Evolutionary conservation across 208 protist genomes (phyloP).

Genomic region (Leishmania gerbilli): DNA sequence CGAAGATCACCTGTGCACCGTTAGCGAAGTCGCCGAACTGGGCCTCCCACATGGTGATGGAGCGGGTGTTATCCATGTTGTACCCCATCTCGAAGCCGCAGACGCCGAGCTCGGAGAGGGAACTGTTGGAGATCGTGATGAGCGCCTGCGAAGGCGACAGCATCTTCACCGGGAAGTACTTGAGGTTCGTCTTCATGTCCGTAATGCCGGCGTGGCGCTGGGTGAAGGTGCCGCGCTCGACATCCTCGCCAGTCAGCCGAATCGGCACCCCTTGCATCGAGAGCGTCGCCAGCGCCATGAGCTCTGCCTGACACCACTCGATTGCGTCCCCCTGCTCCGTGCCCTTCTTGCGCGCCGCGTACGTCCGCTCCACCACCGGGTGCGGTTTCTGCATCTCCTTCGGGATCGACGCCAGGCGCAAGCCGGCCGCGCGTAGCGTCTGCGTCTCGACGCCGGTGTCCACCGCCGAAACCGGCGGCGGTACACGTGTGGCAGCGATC

Average conservation of each 20-base stretch:
- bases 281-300: constrained; percentile 94
- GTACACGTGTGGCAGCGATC: constrained; percentile 30
- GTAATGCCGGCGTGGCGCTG: constrained; percentile 96
- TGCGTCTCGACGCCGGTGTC: constrained; percentile 79
- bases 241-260: constrained; percentile 95
- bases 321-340: constrained; percentile 86
- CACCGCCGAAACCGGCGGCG: constrained; percentile 38
- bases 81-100: constrained; percentile 98
- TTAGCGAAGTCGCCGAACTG: constrained; percentile 99
- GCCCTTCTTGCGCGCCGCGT: constrained; percentile 81
- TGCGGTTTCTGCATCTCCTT: constrained; percentile 85
- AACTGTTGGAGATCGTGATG: constrained; percentile 95
- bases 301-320: constrained; percentile 96
- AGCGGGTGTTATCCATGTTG: constrained; percentile 94
- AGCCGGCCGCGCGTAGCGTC: constrained; percentile 63
- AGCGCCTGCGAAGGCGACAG: constrained; percentile 77
- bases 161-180: constrained; percentile 83
- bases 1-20: constrained; percentile 98
- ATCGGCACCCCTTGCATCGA: constrained; percentile 94
- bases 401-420: constrained; percentile 89
- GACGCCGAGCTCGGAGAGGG: constrained; percentile 96
- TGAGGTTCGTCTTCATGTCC: constrained; percentile 94
- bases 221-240: constrained; percentile 99
- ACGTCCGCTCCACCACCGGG: constrained; percentile 90
- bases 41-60: constrained; percentile 98